Base-by-base conservation (phyloP, 2,329 filamentous ascomycete species). In the Dissoconium aciculare region DNA sequence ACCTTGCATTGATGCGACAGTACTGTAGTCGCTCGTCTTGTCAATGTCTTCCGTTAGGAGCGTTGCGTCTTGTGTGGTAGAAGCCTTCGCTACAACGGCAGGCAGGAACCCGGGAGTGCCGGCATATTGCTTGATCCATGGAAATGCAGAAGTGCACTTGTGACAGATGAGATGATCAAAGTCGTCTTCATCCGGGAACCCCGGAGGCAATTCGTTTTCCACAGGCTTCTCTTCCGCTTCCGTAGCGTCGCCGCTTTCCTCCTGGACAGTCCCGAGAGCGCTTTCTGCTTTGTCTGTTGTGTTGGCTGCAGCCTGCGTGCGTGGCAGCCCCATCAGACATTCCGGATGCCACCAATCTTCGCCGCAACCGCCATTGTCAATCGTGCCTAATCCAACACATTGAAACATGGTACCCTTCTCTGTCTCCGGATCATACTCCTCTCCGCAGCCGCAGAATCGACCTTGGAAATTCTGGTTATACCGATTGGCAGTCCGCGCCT, bases 321-420 rank as follows among this genome's bases (percentile, higher is more conserved):
- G 70, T 1, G 77, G 74, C 43, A 91, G 59, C 4, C 85, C 85
- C 28, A 93, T 72, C 5, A 95, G 61, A 51, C 87, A 95, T 39
- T 89, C 84, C 0, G 87, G 83, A 58, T 95, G 87, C 67, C 83
- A 95, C 87, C 87, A 95, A 51, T 95, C 87, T 58, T 95, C 87
- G 9, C 87, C 87, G 56, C 87, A 95, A 4, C 85, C 87, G 11
- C 85, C 85, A 1, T 77, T 75, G 42, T 87, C 78, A 9, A 70
- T 66, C 0, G 73, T 78, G 1, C 83, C 84, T 1, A 95, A 62
- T 0, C 87, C 87, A 2, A 95, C 56, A 51, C 89, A 98, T 55
- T 98, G 89, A 45, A 91, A 98, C 89, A 98, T 98, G 23, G 85
- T 95, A 0, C 87, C 87, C 45, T 87, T 91, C 53, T 98, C 84